Conservation (phyloP, 805 yeast species). For the Wickerhamiella cacticola region DNA sequence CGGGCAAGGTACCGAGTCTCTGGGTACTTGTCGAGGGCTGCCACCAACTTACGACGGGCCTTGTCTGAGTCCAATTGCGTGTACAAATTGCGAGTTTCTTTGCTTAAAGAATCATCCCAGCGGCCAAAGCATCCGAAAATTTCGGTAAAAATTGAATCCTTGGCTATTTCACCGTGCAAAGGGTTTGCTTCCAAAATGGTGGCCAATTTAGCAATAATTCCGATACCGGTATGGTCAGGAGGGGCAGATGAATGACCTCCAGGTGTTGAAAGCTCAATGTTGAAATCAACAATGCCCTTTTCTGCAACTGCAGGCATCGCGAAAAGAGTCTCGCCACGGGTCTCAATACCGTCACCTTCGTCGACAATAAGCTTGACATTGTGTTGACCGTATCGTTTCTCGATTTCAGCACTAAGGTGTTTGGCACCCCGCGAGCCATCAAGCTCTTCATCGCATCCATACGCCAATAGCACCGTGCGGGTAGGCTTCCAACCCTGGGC, state of each 20-base stretch:
- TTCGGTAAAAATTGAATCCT: constrained; percentile 47
- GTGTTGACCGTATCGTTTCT: constrained; percentile 46
- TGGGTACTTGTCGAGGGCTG: constrained; percentile 15
- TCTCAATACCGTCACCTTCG: constrained; percentile 44
- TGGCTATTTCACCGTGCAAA: constrained; percentile 38
- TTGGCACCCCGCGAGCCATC: constrained; percentile 54
- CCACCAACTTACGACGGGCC: constrained; percentile 9
- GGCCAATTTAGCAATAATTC: constrained; percentile 54
- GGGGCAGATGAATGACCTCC: constrained; percentile 83
- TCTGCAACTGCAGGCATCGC: constrained; percentile 50
- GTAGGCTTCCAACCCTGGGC: constrained; percentile 42
- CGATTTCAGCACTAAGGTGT: constrained; percentile 36
- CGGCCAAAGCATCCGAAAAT: constrained; percentile 49
- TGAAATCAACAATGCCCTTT: constrained; percentile 45
- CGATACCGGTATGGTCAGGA: constrained; percentile 73
- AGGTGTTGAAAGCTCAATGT: constrained; percentile 43
- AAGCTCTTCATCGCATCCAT: constrained; percentile 76
- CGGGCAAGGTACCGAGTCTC: constrained; percentile 33
- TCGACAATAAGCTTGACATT: constrained; percentile 55
- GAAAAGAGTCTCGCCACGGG: constrained; percentile 39
- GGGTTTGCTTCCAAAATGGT: constrained; percentile 46
- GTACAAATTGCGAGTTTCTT: not conserved
- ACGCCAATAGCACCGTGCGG: constrained; percentile 53
- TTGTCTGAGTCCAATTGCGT: not conserved
- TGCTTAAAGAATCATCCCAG: not conserved